These are phyloP conservation scores for Trametes versicolor DNA, from an alignment of 1,284 basidiomycete species.

Conservation along the genomic window DNA sequence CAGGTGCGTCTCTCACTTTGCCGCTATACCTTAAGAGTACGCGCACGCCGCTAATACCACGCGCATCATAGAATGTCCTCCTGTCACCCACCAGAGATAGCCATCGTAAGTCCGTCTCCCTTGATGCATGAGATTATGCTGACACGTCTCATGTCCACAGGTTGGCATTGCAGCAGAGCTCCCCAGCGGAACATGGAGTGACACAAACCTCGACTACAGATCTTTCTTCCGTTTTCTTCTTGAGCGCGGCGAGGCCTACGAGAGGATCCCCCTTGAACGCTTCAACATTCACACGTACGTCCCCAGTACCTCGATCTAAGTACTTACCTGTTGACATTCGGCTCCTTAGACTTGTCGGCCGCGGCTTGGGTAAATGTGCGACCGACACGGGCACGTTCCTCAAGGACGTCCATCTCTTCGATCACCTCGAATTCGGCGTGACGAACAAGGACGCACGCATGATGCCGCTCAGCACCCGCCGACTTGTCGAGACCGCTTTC, in stretches of 20 bases:
- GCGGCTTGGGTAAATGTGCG: constrained; percentile 40
- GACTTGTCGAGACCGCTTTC: constrained; percentile 49
- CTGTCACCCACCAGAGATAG: neutral
- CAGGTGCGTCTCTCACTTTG: too few relatives aligned
- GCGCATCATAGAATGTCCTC: neutral
- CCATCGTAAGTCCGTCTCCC: neutral
- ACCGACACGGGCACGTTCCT: constrained; percentile 50
- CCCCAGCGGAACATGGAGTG: constrained; percentile 44
- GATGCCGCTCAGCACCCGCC: constrained; percentile 49
- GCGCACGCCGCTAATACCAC: neutral
- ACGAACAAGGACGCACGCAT: constrained; percentile 48
- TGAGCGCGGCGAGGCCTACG: constrained; percentile 47
- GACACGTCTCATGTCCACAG: constrained; percentile 30
- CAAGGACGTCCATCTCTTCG: constrained; percentile 49
- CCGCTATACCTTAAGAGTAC: too few relatives aligned
- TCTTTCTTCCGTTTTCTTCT: constrained; percentile 52
- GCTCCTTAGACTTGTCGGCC: constrained; percentile 39
- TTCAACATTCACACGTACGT: constrained; percentile 47
- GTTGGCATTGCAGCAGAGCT: constrained; percentile 51
- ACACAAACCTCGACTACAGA: constrained; percentile 47
- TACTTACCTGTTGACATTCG: too few relatives aligned
- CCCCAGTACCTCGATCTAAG: neutral
- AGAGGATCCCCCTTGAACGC: constrained; percentile 45
- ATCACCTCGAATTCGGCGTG: constrained; percentile 53
- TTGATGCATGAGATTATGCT: neutral